These are phyloP conservation scores for Golubevia sp. DNA, from an alignment of 1,284 basidiomycete species.

Conservation along the genomic window DNA sequence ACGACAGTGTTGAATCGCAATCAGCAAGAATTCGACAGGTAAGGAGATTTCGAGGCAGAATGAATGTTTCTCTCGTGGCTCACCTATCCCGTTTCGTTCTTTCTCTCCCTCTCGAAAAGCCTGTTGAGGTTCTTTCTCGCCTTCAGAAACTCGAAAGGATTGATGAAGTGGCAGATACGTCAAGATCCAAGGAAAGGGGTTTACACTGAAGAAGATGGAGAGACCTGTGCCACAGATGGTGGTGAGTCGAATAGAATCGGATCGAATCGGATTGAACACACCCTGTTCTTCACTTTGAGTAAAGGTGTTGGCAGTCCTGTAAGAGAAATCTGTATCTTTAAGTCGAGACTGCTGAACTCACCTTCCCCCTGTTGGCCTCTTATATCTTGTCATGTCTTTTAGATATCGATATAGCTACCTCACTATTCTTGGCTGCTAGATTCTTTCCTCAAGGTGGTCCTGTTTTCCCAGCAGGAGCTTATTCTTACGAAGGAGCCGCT, in stretches of 20 bases:
- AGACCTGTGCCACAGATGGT: conserved; percentile 43
- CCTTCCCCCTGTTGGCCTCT: too few relatives aligned
- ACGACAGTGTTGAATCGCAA: too few relatives aligned
- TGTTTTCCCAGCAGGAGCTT: conserved; percentile 20
- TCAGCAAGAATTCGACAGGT: conserved; percentile 34
- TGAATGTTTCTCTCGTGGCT: background rate
- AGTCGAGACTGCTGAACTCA: too few relatives aligned
- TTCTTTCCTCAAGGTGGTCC: conserved; percentile 26
- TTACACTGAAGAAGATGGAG: conserved; percentile 38
- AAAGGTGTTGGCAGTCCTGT: too few relatives aligned
- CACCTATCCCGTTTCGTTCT: too few relatives aligned
- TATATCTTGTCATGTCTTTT: background rate
- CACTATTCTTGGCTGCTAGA: conserved; percentile 28
- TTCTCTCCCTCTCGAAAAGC: conserved; percentile 8
- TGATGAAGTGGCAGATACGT: conserved; percentile 54
- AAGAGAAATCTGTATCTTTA: too few relatives aligned
- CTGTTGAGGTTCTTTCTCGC: conserved; percentile 35
- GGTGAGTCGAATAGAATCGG: conserved; percentile 6
- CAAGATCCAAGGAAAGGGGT: conserved; percentile 10
- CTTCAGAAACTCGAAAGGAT: conserved; percentile 32
- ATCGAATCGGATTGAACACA: background rate
- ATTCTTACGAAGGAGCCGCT: conserved; percentile 23
- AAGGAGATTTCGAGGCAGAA: background rate
- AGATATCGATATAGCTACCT: conserved; percentile 47
- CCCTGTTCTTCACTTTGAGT: background rate